Base-by-base conservation (phyloP, 371 early-diverging fungal genomes). In the Ordospora colligata region DNA sequence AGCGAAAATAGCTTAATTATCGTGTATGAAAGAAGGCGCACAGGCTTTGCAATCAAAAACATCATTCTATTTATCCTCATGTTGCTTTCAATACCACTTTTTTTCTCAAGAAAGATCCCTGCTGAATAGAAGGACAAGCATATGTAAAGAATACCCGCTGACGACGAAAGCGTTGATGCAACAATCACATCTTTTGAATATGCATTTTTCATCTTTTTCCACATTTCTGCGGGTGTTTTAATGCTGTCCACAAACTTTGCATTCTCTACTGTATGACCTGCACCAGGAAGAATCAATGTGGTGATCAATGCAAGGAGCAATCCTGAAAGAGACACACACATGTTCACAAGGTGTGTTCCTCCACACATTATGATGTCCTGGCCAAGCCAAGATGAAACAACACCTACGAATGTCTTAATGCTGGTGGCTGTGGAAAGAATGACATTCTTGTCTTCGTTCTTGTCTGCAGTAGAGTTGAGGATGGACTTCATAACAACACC, bases 21-120 rank as follows among this genome's bases (percentile, higher is more conserved):
- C 11, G 52, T n/a, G n/a, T 47, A 70, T 0, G 77, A 63, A 7
- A 78, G 25, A 50, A 58, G 63, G 25, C 79, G 73, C n/a, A 82
- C 70, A 12, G 79, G 72, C 40, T 44, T 47, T 19, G 69, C 50
- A 6, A 78, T 43, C 9, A 37, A 17, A 46, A 74, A 76, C 53
- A 74, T 23, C 22, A 74, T 44, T 25, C 37, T 73, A 42, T 52
- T 43, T 6, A 76, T 25, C 22, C 51, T 27, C 12, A 68, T 64
- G 21, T 22, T 23, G 19, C 17, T 58, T 12, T 45, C 50, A 10
- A 54, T 62, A 10, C 47, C 67, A 10, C 45, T 54, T 46, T 52
- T 74, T 69, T 79, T 73, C 68, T 82, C 82, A 43, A 82, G 76
- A 49, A 82, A 79, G 40, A 82, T 66, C 19, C 71, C 46, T 53